Base-by-base conservation (phyloP, 805 yeast species). In the Cyberlindnera americana region DNA sequence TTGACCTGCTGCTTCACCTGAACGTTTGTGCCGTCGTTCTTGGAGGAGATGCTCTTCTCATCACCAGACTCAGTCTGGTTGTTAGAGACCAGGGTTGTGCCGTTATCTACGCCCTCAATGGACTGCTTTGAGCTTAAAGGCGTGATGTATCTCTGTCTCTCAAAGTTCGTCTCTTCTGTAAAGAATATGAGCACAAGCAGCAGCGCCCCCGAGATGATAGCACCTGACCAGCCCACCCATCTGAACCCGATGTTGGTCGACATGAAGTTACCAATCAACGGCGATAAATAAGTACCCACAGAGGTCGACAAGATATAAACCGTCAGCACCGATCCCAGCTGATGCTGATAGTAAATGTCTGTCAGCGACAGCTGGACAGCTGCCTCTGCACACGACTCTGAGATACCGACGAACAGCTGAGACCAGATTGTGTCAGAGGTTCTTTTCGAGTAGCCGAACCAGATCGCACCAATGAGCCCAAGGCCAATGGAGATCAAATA, bases 301-400 rank as follows among this genome's bases (percentile, higher is more conserved):
- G 89, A 78, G 4, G 88, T 79, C 19, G 86, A 80, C 62, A 84
- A 54, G 46, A 83, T 84, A 61, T 85, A 87, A 13, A 79, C 67
- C 0, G 93, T 85, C 59, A 87, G 70, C 11, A 77, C 78, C 21
- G 80, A 67, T 37, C 90, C 88, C 18, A 85, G 66, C 55, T 85
- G 89, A 59, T 86, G 95, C 48, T 78, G 83, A 61, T 72, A 86
- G 56, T 77, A 86, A 56, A 84, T 73, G 56, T 87, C 95, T 3
- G 88, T 74, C 51, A 73, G 70, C 33, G 78, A 81, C 52, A 76
- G 72, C 65, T 71, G 89, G 44, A 77, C 85, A 43, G 77, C 81
- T 19, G 86, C 83, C 56, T 80, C 86, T 11, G 86, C 84, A 57
- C 88, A 79, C 4, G 86, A 77, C 58, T 85, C 95, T 27, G 83